Percentiles rank a stretch among this genome's conserved stretches.
Conservation (phyloP, 2,329 filamentous ascomycete genomes). For the Meredithiella fracta region DNA sequence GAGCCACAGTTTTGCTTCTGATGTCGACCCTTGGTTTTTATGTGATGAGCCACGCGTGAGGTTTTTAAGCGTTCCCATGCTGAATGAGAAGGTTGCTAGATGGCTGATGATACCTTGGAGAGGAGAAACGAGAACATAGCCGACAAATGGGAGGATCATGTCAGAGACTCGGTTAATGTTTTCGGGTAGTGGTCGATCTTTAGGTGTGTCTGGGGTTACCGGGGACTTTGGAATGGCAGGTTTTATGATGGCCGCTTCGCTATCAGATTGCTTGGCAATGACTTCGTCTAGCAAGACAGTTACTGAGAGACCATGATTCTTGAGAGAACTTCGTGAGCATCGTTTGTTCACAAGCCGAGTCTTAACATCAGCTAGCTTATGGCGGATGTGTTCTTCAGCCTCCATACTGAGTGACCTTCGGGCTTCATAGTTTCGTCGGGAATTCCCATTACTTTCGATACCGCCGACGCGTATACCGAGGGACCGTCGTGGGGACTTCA, state of each 20-base stretch:
- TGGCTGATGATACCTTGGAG: constrained; percentile 42
- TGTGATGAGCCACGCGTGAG: neutral
- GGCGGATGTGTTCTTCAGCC: constrained; percentile 31
- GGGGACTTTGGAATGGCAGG: neutral
- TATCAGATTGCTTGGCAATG: no score
- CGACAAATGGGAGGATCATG: constrained; percentile 25
- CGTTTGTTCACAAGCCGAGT: constrained; percentile 22
- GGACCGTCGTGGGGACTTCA: constrained; percentile 17
- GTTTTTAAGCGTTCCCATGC: neutral
- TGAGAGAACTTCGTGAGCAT: constrained; percentile 11
- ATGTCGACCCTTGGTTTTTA: constrained; percentile 14
- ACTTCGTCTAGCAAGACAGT: no score
- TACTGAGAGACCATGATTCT: no score
- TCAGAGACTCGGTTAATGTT: constrained; percentile 14
- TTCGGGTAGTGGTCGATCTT: neutral
- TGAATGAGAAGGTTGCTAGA: constrained; percentile 44
- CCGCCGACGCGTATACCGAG: constrained; percentile 34
- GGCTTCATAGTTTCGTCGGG: constrained; percentile 26
- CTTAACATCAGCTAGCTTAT: constrained; percentile 32
- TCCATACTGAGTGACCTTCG: constrained; percentile 25
- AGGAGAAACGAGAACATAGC: constrained; percentile 53
- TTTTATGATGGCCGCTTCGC: no score
- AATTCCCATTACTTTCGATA: constrained; percentile 24
- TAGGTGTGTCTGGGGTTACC: neutral
- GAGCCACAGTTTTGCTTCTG: constrained; percentile 38